Percentiles rank a stretch among this genome's conserved stretches.
Conservation (phyloP, 192 early-diverging fungal species). For the Backusella circina region DNA sequence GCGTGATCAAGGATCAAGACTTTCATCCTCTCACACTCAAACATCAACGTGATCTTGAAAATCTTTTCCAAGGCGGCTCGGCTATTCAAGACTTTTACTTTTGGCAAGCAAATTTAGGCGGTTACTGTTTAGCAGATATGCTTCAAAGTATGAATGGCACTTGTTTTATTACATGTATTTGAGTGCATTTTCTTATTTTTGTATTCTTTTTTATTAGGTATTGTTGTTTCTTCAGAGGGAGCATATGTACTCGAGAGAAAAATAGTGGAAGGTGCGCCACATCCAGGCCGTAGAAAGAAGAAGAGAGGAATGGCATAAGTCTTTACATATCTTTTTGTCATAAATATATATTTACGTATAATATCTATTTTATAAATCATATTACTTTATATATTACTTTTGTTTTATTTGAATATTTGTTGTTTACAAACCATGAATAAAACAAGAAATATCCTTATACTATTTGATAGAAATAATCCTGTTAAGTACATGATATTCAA, state of each 20-base stretch:
- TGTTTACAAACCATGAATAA: not conserved
- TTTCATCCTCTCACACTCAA: slow-evolving; percentile 37
- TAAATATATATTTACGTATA: slow-evolving; percentile 7
- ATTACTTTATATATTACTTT: not conserved
- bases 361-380: slow-evolving; percentile 1
- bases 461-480: not conserved
- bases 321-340: not conserved
- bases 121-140: slow-evolving; percentile 38
- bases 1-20: slow-evolving; percentile 32
- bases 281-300: slow-evolving; percentile 34
- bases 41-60: slow-evolving; percentile 32
- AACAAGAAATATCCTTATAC: not conserved
- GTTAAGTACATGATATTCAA: not conserved
- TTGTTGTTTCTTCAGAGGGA: slow-evolving; percentile 30
- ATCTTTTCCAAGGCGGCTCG: slow-evolving; percentile 16
- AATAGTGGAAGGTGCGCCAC: slow-evolving; percentile 34
- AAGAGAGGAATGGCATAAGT: slow-evolving; percentile 15
- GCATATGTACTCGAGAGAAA: slow-evolving; percentile 21
- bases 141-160: slow-evolving; percentile 14
- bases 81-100: slow-evolving; percentile 33
- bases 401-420: not conserved
- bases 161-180: not conserved
- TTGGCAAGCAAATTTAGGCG: slow-evolving; percentile 37
- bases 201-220: slow-evolving; percentile 6
- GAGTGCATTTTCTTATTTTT: not conserved